These are phyloP conservation scores for Rachicladosporium sp. DNA, from an alignment of 2,329 filamentous ascomycete species.

Conservation along the genomic window DNA sequence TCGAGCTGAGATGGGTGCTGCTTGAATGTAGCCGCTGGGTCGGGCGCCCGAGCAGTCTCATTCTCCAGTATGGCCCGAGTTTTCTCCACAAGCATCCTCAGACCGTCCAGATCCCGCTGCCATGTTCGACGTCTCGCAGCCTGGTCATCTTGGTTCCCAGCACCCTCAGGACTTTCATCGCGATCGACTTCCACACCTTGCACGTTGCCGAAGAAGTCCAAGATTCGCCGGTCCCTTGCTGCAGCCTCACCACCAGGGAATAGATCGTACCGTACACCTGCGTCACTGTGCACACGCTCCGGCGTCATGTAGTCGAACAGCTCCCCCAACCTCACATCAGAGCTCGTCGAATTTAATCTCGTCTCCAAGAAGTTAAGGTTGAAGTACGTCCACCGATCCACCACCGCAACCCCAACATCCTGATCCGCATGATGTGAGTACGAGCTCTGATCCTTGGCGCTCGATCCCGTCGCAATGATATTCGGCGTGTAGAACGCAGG, in stretches of 20 bases:
- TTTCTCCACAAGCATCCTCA: constrained; percentile 43
- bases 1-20: constrained; percentile 4
- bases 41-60: background rate
- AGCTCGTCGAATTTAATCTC: constrained; percentile 72
- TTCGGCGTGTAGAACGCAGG: constrained; percentile 96
- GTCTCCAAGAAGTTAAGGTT: constrained; percentile 93
- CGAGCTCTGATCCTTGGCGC: constrained; percentile 86
- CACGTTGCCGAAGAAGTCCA: constrained; percentile 97
- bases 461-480: constrained; percentile 95
- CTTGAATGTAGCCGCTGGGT: constrained; percentile 7
- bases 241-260: constrained; percentile 72
- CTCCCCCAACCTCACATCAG: constrained; percentile 82
- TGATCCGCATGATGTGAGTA: constrained; percentile 98
- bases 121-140: constrained; percentile 22
- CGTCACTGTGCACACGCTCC: constrained; percentile 84
- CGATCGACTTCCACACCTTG: constrained; percentile 81
- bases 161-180: constrained; percentile 21
- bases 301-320: constrained; percentile 94
- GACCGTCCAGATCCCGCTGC: constrained; percentile 61
- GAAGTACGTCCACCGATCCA: constrained; percentile 97
- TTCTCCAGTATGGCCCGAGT: constrained; percentile 9
- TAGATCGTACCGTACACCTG: constrained; percentile 88
- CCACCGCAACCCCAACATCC: constrained; percentile 94
- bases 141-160: constrained; percentile 16
- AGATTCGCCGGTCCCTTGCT: constrained; percentile 68